Evolutionary conservation across 257 asterid genomes (phyloP).

Genomic region (Fraxinus pennsylvanica): DNA sequence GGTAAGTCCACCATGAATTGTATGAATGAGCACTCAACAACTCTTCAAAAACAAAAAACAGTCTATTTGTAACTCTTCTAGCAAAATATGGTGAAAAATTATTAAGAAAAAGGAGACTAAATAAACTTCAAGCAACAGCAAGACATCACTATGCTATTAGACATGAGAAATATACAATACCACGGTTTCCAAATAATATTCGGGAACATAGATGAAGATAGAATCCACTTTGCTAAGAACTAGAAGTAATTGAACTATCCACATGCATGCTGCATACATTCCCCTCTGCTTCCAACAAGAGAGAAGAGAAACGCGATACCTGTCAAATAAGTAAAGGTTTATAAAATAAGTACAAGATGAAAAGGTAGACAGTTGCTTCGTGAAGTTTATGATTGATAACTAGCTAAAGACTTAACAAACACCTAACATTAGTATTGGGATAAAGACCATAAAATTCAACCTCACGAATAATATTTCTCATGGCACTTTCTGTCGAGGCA

Average conservation of each 20-base stretch:
- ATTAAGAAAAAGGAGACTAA: conserved; percentile 3
- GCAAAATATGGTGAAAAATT: conserved; percentile 10
- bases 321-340: conserved; percentile 37
- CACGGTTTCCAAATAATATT: conserved; percentile 90
- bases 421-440: background rate
- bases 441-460: background rate
- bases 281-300: conserved; percentile 98
- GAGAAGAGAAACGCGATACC: conserved; percentile 84
- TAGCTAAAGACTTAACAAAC: conserved; percentile 3
- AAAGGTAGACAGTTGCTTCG: conserved; percentile 13
- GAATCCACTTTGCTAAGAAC: conserved; percentile 83
- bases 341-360: conserved; percentile 17
- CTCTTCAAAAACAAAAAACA: conserved; percentile 1
- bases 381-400: conserved; percentile 2
- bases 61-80: conserved; percentile 6
- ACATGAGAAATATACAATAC: conserved; percentile 42
- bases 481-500: conserved; percentile 6
- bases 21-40: background rate
- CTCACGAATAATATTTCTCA: background rate
- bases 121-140: conserved; percentile 21
- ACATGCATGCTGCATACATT: conserved; percentile 87
- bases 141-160: conserved; percentile 2
- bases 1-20: conserved; percentile 1
- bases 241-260: conserved; percentile 88
- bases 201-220: conserved; percentile 74